A percentile compares a stretch with the other conserved stretches of the same genome.
Evolutionary conservation across 2,329 filamentous ascomycete species (phyloP).

Genomic region (Monosporascus sp.): DNA sequence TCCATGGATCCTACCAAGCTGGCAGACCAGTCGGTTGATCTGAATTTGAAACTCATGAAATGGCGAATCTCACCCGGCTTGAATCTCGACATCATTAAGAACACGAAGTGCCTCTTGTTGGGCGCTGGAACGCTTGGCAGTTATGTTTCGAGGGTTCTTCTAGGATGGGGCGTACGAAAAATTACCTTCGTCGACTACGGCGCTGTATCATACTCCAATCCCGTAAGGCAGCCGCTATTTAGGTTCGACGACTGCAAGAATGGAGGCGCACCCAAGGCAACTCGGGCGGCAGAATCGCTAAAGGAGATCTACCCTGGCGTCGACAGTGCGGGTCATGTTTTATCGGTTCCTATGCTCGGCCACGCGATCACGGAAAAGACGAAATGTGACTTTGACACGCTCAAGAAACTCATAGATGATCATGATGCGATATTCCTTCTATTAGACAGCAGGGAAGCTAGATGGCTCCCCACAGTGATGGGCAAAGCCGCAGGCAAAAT

Average conservation of each 20-base stretch:
- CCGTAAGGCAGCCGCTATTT: slow-evolving; percentile 90
- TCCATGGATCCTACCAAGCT: slow-evolving; percentile 88
- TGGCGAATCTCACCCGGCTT: slow-evolving; percentile 91
- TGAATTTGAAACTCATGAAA: slow-evolving; percentile 98
- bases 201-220: slow-evolving; percentile 90
- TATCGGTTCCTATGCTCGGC: slow-evolving; percentile 92
- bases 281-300: slow-evolving; percentile 72
- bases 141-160: slow-evolving; percentile 84
- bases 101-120: slow-evolving; percentile 82
- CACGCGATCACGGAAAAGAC: slow-evolving; percentile 78
- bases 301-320: slow-evolving; percentile 87
- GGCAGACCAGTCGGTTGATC: slow-evolving; percentile 89
- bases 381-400: slow-evolving; percentile 66
- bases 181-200: slow-evolving; percentile 96
- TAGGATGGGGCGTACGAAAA: slow-evolving; percentile 93
- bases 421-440: slow-evolving; percentile 95
- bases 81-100: slow-evolving; percentile 82
- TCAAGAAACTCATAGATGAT: slow-evolving; percentile 69
- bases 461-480: slow-evolving; percentile 96
- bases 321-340: slow-evolving; percentile 69
- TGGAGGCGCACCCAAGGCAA: slow-evolving; percentile 79
- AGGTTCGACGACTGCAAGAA: slow-evolving; percentile 82
- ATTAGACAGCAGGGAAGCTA: slow-evolving; percentile 91
- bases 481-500: slow-evolving; percentile 89
- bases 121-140: slow-evolving; percentile 91